Conservation (phyloP, 1,284 basidiomycete genomes). For the Inonotus obliquus region DNA sequence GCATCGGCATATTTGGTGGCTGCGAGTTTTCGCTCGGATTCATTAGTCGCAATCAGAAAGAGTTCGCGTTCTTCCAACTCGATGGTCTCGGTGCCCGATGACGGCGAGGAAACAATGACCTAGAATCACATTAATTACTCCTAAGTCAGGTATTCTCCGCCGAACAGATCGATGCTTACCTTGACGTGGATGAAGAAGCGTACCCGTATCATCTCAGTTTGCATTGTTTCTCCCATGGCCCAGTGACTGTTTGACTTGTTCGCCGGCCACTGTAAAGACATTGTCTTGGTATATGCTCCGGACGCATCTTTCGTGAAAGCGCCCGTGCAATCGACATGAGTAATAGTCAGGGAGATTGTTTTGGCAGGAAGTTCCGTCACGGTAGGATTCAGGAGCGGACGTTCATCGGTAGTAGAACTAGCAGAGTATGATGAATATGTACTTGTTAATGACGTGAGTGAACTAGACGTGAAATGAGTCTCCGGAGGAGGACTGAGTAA, state of each 20-base stretch:
- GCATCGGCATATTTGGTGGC: slow-evolving; percentile 48
- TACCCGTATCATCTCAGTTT: slow-evolving; percentile 60
- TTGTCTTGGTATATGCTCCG: slow-evolving; percentile 57
- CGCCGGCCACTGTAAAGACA: slow-evolving; percentile 69
- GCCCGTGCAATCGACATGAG: slow-evolving; percentile 52
- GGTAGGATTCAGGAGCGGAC: slow-evolving; percentile 9
- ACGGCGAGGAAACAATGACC: slow-evolving; percentile 54
- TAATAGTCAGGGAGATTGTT: slow-evolving; percentile 46
- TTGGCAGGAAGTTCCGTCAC: slow-evolving; percentile 36
- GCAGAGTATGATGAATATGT: slow-evolving; percentile 3
- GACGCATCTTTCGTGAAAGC: slow-evolving; percentile 48
- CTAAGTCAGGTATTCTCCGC: background rate
- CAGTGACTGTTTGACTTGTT: slow-evolving; percentile 63
- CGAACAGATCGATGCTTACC: slow-evolving; percentile 35
- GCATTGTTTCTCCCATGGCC: slow-evolving; percentile 72
- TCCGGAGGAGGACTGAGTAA: slow-evolving; percentile 2
- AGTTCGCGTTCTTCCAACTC: slow-evolving; percentile 68
- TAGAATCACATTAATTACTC: slow-evolving; percentile 25
- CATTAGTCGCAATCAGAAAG: slow-evolving; percentile 60
- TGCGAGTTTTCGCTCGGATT: slow-evolving; percentile 62
- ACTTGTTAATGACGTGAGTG: slow-evolving; percentile 11
- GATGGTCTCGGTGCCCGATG: slow-evolving; percentile 51
- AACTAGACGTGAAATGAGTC: slow-evolving; percentile 1
- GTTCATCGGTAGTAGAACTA: slow-evolving; percentile 9
- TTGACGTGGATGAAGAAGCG: slow-evolving; percentile 67